Base-by-base conservation (phyloP, 129 eudicot species). In the Helianthus tuberosus region DNA sequence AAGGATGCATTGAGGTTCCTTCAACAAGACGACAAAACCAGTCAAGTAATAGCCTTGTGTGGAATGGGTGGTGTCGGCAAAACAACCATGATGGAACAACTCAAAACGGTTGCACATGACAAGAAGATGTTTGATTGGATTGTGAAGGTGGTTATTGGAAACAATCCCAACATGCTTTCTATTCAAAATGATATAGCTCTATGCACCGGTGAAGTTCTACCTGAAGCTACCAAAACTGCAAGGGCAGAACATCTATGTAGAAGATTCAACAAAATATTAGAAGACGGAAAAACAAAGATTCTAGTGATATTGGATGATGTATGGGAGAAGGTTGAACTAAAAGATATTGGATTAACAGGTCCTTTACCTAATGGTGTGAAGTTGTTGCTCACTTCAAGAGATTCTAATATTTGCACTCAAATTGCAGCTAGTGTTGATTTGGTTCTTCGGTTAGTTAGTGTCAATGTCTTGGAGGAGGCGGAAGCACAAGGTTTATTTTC, bases 31-130 rank as follows among this genome's bases (percentile, higher is more conserved):
- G 44, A 23, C 12, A 23, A 20, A 13, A 13, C 2, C 13, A 43
- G 47, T 43, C 55, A 41, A 60, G 67, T 58, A 27, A 61, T 64
- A 36, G 71, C 71, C n/a, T 29, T 74, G 12, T 74, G 78, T 1
- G 78, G 78, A 36, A 74, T 74, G 78, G 76, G 76, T 3, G 76
- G 76, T 9, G 76, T 72, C 23, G 76, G 76, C 0, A 72, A 72
- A 58, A 72, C 78, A 52, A 74, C 78, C 1, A 63, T 74, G 78
- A 74, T 74, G 78, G 64, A 63, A 50, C 78, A 63, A 74, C 25
- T 74, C 64, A 17, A 6, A 64, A 51, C 17, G 64, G 14, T 10
- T 50, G 64, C 6, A 3, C 4, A 64, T 49, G 53, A 49, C 5
- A 64, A 51, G 41, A 64, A 11, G 11, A 64, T 49, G 53, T 74